Conservation (phyloP, 106 monocot species). For the Vanilla planifolia region DNA sequence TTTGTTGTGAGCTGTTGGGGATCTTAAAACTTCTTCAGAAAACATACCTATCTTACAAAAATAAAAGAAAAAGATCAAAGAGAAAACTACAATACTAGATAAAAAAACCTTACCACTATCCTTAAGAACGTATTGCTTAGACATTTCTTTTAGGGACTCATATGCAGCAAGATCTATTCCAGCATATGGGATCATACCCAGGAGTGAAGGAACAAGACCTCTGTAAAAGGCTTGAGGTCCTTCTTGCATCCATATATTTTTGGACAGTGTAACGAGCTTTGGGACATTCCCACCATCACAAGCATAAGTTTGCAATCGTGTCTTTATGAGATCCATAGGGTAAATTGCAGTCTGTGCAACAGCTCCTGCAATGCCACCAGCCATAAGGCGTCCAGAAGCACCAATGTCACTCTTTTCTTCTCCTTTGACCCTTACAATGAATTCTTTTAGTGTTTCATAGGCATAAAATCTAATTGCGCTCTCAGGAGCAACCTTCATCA, state of each 20-base stretch:
- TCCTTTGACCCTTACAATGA: slow-evolving; percentile 53
- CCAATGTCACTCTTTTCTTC: slow-evolving; percentile 72
- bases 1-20: neutral
- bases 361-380: slow-evolving; percentile 90
- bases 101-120: slow-evolving; percentile 49
- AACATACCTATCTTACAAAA: neutral
- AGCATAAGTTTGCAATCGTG: slow-evolving; percentile 62
- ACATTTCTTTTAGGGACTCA: slow-evolving; percentile 88
- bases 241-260: slow-evolving; percentile 79
- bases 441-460: slow-evolving; percentile 77
- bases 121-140: slow-evolving; percentile 65
- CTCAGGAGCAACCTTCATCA: slow-evolving; percentile 89
- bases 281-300: slow-evolving; percentile 55
- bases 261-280: slow-evolving; percentile 49
- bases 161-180: slow-evolving; percentile 95
- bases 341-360: slow-evolving; percentile 91
- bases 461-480: slow-evolving; percentile 92
- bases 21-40: neutral
- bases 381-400: slow-evolving; percentile 61
- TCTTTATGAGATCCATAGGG: slow-evolving; percentile 93
- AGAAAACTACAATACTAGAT: neutral
- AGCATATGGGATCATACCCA: slow-evolving; percentile 95
- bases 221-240: slow-evolving; percentile 92
- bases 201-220: slow-evolving; percentile 75
- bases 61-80: neutral